A percentile compares a stretch with the other conserved stretches of the same genome.
Conservation (phyloP, 768 basidiomycete species). For the Tulasnella sp. region DNA sequence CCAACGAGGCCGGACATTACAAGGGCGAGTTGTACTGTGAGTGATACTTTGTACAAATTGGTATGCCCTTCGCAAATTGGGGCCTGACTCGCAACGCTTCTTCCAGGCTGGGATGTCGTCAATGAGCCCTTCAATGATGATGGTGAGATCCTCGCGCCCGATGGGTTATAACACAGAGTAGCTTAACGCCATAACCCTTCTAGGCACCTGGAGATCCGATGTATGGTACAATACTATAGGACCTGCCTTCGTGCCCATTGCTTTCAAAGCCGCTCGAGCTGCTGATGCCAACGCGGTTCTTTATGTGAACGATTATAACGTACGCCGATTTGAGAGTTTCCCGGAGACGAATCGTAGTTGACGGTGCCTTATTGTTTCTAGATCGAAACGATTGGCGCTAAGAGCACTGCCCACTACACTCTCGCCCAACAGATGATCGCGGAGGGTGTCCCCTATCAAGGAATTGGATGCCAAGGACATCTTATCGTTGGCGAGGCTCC, state of each 20-base stretch:
- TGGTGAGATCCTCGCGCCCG: conserved; percentile 20
- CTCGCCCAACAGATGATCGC: conserved; percentile 41
- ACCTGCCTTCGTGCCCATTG: conserved; percentile 38
- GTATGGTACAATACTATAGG: conserved; percentile 46
- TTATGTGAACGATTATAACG: conserved; percentile 32
- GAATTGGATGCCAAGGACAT: conserved; percentile 41
- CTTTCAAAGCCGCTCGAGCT: conserved; percentile 37
- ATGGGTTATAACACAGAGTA: not conserved
- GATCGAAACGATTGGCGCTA: conserved; percentile 30
- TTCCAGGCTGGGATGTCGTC: conserved; percentile 36
- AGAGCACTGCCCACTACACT: conserved; percentile 46
- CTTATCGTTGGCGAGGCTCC: conserved; percentile 10
- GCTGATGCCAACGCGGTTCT: conserved; percentile 49
- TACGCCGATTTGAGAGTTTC: not conserved
- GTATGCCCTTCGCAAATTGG: too few relatives aligned
- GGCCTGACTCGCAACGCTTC: too few relatives aligned
- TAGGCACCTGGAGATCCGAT: conserved; percentile 39
- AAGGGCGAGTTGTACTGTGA: conserved; percentile 1
- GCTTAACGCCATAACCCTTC: not conserved
- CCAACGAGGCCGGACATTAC: conserved; percentile 42
- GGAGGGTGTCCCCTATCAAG: conserved; percentile 45
- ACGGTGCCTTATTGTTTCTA: conserved; percentile 22
- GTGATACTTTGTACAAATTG: too few relatives aligned
- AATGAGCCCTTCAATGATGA: conserved; percentile 55
- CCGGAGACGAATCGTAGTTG: conserved; percentile 19